These are phyloP conservation scores for Albugo candida DNA, from an alignment of 352 stramenopile species.

Conservation along the genomic window DNA sequence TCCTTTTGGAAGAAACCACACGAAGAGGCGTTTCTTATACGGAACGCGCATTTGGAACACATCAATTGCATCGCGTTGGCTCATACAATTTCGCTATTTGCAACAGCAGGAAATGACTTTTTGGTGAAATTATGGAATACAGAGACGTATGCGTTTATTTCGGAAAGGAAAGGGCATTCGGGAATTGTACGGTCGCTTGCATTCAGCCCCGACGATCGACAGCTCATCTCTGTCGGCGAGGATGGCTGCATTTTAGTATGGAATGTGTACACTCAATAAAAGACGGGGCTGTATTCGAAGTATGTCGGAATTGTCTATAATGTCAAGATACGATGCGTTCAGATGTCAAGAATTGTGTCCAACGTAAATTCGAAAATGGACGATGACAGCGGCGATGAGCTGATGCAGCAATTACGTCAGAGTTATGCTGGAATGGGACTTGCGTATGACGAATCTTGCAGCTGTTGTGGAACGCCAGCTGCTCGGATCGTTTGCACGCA, in stretches of 20 bases:
- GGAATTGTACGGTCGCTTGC: slow-evolving; percentile 42
- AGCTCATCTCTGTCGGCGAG: slow-evolving; percentile 80
- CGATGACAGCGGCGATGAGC: slow-evolving; percentile 66
- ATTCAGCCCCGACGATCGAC: slow-evolving; percentile 82
- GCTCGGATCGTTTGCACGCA: slow-evolving; percentile 37
- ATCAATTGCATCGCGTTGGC: slow-evolving; percentile 79
- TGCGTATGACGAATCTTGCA: slow-evolving; percentile 29
- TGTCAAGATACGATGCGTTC: too few relatives aligned
- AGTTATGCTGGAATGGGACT: slow-evolving; percentile 16
- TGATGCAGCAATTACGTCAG: slow-evolving; percentile 54
- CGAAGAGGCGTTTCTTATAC: slow-evolving; percentile 61
- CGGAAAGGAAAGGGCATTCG: slow-evolving; percentile 64
- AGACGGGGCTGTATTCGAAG: too few relatives aligned
- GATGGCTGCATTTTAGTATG: slow-evolving; percentile 85
- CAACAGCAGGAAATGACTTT: slow-evolving; percentile 72
- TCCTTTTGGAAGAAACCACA: slow-evolving; percentile 84
- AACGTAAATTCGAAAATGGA: slow-evolving; percentile 9
- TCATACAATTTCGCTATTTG: slow-evolving; percentile 66
- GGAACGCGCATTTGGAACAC: slow-evolving; percentile 65
- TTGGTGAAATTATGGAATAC: slow-evolving; percentile 81
- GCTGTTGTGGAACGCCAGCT: slow-evolving; percentile 41
- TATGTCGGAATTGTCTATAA: too few relatives aligned
- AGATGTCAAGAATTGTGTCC: too few relatives aligned
- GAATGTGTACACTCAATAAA: slow-evolving; percentile 60
- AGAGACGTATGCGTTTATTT: slow-evolving; percentile 28